A percentile compares a stretch with the other conserved stretches of the same genome.
Evolutionary conservation across 2,329 filamentous ascomycete species (phyloP).

Genomic region (Botrytis elliptica): DNA sequence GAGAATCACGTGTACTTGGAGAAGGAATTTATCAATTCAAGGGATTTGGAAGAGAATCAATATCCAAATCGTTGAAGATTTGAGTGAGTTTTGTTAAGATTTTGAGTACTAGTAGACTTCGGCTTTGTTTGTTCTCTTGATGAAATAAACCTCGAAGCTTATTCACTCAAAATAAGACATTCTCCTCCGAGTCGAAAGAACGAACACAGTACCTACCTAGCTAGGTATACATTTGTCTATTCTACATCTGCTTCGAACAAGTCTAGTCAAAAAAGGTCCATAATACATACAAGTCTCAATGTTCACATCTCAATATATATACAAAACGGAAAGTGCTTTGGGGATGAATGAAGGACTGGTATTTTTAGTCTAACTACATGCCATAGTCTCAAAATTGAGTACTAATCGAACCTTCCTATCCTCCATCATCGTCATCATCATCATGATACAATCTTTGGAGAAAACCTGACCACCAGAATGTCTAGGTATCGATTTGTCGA

Average conservation of each 20-base stretch:
- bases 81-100: neutral
- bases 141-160: neutral
- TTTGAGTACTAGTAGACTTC: neutral
- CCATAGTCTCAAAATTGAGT: conserved; percentile 31
- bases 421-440: conserved; percentile 34
- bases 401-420: conserved; percentile 31
- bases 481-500: conserved; percentile 27
- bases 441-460: conserved; percentile 29
- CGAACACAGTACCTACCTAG: neutral
- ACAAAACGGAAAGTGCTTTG: neutral
- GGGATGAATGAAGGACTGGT: conserved; percentile 38
- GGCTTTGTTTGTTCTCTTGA: neutral
- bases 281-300: neutral
- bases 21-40: neutral
- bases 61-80: neutral
- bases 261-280: neutral
- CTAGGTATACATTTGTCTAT: neutral
- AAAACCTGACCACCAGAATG: conserved; percentile 29
- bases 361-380: conserved; percentile 40
- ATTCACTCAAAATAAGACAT: neutral
- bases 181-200: neutral
- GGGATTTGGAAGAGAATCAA: neutral
- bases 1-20: conserved; percentile 20
- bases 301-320: neutral
- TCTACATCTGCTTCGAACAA: neutral